Evolutionary conservation across 805 yeast species (phyloP), one percentile per base, ranked within the genome.

Genomic region (Schizosaccharomyces lindneri): DNA sequence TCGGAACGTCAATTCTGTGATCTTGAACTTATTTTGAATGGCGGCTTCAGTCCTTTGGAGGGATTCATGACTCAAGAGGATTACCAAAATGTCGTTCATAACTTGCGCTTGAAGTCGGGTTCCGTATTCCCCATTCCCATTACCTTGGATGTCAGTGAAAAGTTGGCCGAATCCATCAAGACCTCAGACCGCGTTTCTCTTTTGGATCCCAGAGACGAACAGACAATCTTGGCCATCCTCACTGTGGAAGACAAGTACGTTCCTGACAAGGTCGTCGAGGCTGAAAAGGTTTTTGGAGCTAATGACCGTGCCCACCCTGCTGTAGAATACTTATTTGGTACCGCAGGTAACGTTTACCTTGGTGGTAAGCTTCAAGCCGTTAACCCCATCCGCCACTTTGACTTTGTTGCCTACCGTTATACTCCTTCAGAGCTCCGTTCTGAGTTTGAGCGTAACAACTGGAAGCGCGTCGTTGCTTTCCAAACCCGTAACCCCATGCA

Each of bases 401-500:
- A 89, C 71, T 89, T 89, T 72, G 82, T 85, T 32, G 90, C 83
- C 61, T 77, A 84, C 65, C 81, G 97, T 72, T 84, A 84, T 74
- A 85, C 95, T 32, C 97, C 97, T 36, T 81, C 87, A 32, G 95
- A 88, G 74, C 79, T 89, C 68, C 82, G 97, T 73, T 74, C 82
- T 29, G 95, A 89, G 75, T 90, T 90, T 70, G 72, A 75, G 64
- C 79, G 80, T 68, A 82, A 84, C 71, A 84, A 86, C 66, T 89
- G 97, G 97, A 79, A 81, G 68, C 78, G 81, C 68, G 85, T 89
- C 62, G 97, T 89, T 59, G 97, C 97, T 43, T 89, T 89, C 83
- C 97, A 89, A 76, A 89, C 97, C 55, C 81, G 97, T 76, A 89
- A 89, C 76, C 97, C 97, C 67, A 90, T 89, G 97, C 97, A 89